These are phyloP conservation scores for Neurospora discreta DNA, from an alignment of 495 filamentous ascomycete genomes.

Conservation along the genomic window DNA sequence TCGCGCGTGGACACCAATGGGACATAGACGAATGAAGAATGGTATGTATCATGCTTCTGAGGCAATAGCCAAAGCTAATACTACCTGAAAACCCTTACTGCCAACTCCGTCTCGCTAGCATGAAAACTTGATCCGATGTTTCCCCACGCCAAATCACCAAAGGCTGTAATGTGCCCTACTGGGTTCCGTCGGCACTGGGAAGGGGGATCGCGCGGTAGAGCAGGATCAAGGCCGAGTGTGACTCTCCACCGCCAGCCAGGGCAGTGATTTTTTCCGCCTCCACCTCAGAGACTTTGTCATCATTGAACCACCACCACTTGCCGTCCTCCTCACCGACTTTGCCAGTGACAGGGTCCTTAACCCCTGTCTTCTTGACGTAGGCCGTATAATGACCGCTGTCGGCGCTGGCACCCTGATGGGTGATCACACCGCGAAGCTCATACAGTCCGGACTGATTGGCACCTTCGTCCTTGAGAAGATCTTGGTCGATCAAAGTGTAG, in stretches of 20 bases:
- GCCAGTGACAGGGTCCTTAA: constrained; percentile 51
- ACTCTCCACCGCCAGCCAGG: constrained; percentile 88
- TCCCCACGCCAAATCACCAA: not conserved
- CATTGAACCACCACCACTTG: constrained; percentile 99
- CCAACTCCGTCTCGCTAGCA: not conserved
- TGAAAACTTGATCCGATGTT: not conserved
- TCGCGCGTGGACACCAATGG: not conserved
- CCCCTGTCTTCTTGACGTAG: constrained; percentile 84
- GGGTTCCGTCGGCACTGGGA: constrained; percentile 34
- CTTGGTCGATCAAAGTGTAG: constrained; percentile 57
- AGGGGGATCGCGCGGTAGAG: constrained; percentile 76
- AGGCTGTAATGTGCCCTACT: not conserved
- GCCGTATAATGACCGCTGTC: constrained; percentile 97
- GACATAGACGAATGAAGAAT: not conserved
- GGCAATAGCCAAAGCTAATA: not conserved
- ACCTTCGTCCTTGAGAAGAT: constrained; percentile 61
- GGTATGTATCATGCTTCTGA: not conserved
- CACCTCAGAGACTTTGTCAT: constrained; percentile 93
- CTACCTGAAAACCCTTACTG: not conserved
- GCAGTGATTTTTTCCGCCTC: constrained; percentile 82
- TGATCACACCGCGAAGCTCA: constrained; percentile 86
- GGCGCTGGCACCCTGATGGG: constrained; percentile 93
- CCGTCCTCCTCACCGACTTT: constrained; percentile 71
- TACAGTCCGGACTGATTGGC: constrained; percentile 90
- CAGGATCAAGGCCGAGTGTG: constrained; percentile 85